Percentiles rank a stretch among this genome's conserved stretches.
phyloP scores from a whole-genome alignment of 2,329 filamentous ascomycete genomes.

The Fusarium piperis region DNA sequence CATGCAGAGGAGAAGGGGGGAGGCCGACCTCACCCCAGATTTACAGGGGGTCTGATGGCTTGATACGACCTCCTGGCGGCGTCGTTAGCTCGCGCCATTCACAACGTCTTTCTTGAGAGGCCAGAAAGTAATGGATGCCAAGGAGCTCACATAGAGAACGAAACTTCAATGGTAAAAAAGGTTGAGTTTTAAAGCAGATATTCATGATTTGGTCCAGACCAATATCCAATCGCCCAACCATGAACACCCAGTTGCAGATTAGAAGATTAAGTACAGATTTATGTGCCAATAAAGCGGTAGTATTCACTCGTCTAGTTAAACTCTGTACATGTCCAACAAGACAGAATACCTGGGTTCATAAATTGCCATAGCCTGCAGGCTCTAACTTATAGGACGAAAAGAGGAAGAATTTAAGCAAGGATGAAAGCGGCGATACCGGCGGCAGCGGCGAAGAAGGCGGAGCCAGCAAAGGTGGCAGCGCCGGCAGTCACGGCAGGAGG shows the following conservation, averaged over 20 bases:
- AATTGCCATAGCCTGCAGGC: conserved; percentile 54
- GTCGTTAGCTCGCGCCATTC: neutral
- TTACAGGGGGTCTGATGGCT: conserved; percentile 24
- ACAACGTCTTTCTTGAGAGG: neutral
- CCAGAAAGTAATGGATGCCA: neutral
- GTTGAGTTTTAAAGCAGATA: neutral
- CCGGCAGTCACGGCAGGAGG: conserved; percentile 58
- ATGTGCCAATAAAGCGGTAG: conserved; percentile 41
- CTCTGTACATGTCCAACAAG: conserved; percentile 51
- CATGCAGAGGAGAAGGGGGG: conserved; percentile 5
- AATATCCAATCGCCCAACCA: conserved; percentile 9
- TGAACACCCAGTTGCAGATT: conserved; percentile 50
- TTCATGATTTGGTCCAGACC: conserved; percentile 7
- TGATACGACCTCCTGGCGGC: conserved; percentile 2
- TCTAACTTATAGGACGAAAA: conserved; percentile 50
- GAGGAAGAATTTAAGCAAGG: conserved; percentile 60
- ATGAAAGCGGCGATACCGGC: conserved; percentile 64
- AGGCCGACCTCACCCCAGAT: conserved; percentile 30
- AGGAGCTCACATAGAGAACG: neutral
- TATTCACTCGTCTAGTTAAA: conserved; percentile 51
- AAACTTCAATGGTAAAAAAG: neutral
- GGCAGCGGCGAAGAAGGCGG: conserved; percentile 62
- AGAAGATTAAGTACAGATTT: conserved; percentile 55
- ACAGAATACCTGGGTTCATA: conserved; percentile 46
- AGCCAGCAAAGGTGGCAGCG: conserved; percentile 63